Evolutionary conservation across 805 yeast species (phyloP).

Genomic region (Saccharomycopsis babjevae): DNA sequence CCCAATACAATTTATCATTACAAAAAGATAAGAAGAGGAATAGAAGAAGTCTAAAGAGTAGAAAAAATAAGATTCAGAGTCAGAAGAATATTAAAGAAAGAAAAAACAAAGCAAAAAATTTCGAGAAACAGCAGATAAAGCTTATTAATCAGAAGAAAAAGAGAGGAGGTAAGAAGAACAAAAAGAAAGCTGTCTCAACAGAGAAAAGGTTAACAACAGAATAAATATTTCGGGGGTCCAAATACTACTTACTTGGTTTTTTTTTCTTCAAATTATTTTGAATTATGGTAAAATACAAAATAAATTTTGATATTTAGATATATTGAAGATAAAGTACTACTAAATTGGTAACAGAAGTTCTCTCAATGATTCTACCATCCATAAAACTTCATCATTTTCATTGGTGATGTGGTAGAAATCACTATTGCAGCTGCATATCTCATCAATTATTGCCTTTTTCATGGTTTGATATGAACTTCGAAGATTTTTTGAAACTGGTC

Average conservation of each 20-base stretch:
- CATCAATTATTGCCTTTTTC: constrained; percentile 24
- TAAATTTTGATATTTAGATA: neutral
- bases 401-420: constrained; percentile 2
- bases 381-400: constrained; percentile 12
- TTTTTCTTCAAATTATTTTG: too few species aligned
- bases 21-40: constrained; percentile 3
- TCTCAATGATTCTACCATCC: constrained; percentile 15
- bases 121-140: neutral
- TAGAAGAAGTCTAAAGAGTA: constrained; percentile 14
- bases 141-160: constrained; percentile 15
- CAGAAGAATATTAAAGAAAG: constrained; percentile 7
- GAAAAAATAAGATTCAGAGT: constrained; percentile 5
- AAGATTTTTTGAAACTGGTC: constrained; percentile 37
- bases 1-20: constrained; percentile 2
- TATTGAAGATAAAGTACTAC: neutral
- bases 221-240: neutral
- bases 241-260: too few species aligned
- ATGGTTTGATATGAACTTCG: constrained; percentile 28
- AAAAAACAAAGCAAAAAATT: neutral
- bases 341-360: constrained; percentile 1
- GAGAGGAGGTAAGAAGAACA: constrained; percentile 18
- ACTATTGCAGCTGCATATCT: constrained; percentile 17
- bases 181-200: constrained; percentile 6
- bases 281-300: neutral
- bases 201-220: constrained; percentile 13